phyloP scores from a whole-genome alignment of 1,284 basidiomycete species.

The Fomitopsis palustris region DNA sequence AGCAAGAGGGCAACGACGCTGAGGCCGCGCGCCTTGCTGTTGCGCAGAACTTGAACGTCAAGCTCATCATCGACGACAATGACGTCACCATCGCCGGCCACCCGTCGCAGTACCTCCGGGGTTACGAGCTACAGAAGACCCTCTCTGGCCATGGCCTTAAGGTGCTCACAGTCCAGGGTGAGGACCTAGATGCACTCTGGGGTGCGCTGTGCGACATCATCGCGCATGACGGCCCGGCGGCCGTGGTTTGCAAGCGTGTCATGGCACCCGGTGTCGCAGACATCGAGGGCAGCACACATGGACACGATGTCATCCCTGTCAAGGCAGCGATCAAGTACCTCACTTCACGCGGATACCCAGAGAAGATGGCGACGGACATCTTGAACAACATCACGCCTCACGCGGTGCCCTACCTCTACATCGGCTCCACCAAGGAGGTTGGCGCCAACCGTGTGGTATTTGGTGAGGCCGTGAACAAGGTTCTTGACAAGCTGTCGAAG shows the following conservation, averaged over 20 bases:
- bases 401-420: constrained; percentile 53
- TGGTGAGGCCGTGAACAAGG: constrained; percentile 76
- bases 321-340: constrained; percentile 76
- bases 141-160: constrained; percentile 78
- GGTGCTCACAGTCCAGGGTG: constrained; percentile 68
- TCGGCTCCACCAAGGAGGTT: constrained; percentile 68
- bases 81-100: constrained; percentile 86
- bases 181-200: constrained; percentile 78
- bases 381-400: constrained; percentile 65
- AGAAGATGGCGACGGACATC: constrained; percentile 47
- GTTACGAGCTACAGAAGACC: constrained; percentile 68
- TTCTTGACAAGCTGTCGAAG: constrained; percentile 70
- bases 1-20: constrained; percentile 87
- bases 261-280: constrained; percentile 81
- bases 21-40: constrained; percentile 85
- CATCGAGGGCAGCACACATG: constrained; percentile 75
- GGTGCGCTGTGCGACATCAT: constrained; percentile 54
- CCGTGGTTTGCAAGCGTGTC: constrained; percentile 68
- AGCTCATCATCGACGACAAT: constrained; percentile 84
- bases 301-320: constrained; percentile 81
- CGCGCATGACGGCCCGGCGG: constrained; percentile 68
- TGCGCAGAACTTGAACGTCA: constrained; percentile 76
- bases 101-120: constrained; percentile 79
- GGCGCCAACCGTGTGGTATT: constrained; percentile 81
- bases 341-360: constrained; percentile 56